A percentile compares a stretch with the other conserved stretches of the same genome.
Conservation (phyloP, 441 rosid genomes). For the Gossypium davidsonii region DNA sequence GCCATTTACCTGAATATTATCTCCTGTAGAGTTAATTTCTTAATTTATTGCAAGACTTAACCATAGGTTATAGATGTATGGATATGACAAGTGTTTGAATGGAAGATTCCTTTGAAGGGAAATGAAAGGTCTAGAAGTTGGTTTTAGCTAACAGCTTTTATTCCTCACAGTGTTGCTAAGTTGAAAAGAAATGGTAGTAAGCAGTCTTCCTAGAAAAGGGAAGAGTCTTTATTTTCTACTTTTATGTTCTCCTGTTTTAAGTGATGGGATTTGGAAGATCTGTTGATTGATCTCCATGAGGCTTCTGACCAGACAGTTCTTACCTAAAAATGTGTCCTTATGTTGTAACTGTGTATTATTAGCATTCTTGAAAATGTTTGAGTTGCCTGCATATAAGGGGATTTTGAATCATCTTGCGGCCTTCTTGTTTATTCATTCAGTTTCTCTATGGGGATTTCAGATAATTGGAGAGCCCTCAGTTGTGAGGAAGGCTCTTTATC, state of each 20-base stretch:
- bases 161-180: background rate
- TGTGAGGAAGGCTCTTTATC: slow-evolving; percentile 49
- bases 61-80: background rate
- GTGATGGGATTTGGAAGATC: background rate
- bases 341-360: background rate
- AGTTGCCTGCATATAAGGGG: background rate
- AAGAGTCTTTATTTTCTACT: background rate
- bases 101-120: background rate
- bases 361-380: background rate
- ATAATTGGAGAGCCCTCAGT: slow-evolving; percentile 44
- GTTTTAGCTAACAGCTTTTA: background rate
- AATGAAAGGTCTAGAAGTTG: background rate
- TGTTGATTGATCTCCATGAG: background rate
- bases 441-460: slow-evolving; percentile 26
- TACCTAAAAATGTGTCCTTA: background rate
- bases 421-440: background rate
- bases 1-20: background rate
- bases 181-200: background rate
- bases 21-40: background rate
- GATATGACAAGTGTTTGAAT: slow-evolving; percentile 4
- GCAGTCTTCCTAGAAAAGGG: background rate
- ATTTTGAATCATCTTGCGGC: background rate
- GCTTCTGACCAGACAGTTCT: background rate
- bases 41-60: background rate
- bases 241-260: background rate